phyloP scores from a whole-genome alignment of 1,139 yeast genomes.

The Hyphopichia fennica region DNA sequence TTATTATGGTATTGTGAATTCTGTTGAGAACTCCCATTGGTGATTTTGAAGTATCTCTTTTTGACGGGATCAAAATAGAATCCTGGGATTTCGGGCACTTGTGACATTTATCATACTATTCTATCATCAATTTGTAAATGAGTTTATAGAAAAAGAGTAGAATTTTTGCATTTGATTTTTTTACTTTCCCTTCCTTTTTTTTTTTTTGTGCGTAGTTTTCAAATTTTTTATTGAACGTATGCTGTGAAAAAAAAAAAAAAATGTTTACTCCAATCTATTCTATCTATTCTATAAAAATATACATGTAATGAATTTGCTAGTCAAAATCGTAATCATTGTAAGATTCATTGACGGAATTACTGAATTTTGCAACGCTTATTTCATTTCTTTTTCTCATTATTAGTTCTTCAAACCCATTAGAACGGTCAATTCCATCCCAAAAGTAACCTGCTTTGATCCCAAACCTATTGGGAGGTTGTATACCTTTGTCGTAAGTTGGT shows the following conservation, averaged over 20 bases:
- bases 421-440: constrained; percentile 94
- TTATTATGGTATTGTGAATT: constrained; percentile 34
- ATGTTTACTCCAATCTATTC: no score
- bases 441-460: constrained; percentile 73
- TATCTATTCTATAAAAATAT: no score
- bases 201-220: not conserved
- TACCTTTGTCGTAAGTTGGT: constrained; percentile 44
- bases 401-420: constrained; percentile 82
- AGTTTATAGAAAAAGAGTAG: no score
- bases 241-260: no score
- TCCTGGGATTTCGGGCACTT: constrained; percentile 36
- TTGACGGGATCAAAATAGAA: constrained; percentile 44
- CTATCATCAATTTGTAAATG: not conserved
- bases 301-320: not conserved
- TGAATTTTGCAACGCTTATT: constrained; percentile 22
- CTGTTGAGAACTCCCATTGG: constrained; percentile 31
- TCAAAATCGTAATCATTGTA: constrained; percentile 9
- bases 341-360: constrained; percentile 2
- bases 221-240: not conserved
- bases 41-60: constrained; percentile 45
- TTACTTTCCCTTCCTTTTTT: not conserved
- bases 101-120: not conserved
- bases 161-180: no score
- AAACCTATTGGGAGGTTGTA: constrained; percentile 69
- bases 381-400: constrained; percentile 60